Evolutionary conservation across 371 early-diverging fungal species (phyloP).

Genomic region (Mortierella sp.): DNA sequence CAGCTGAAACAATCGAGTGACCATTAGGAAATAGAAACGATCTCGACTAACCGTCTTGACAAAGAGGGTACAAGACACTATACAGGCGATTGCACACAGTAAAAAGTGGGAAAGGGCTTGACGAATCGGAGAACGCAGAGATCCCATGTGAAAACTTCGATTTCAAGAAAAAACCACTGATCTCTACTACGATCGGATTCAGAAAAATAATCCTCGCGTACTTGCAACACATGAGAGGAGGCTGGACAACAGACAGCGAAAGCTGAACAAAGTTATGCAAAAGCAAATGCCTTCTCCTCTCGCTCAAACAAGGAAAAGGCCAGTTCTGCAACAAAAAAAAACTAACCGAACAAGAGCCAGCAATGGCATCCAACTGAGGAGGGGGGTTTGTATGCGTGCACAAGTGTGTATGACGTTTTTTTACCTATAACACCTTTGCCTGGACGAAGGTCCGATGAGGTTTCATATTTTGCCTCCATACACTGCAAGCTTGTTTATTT

Average conservation of each 20-base stretch:
- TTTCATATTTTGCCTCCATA: neutral
- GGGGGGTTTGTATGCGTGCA: neutral
- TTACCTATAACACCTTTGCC: neutral
- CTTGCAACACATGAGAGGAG: slow-evolving; percentile 6
- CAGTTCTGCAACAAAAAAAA: neutral
- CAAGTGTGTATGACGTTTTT: neutral
- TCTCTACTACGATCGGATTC: neutral
- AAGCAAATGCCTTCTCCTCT: neutral
- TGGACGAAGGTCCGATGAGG: too few species aligned
- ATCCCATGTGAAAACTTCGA: neutral
- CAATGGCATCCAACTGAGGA: neutral
- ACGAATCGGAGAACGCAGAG: neutral
- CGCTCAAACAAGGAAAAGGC: neutral
- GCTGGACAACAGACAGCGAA: neutral
- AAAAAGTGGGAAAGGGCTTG: neutral
- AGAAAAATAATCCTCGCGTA: neutral
- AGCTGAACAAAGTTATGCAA: neutral
- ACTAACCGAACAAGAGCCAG: neutral
- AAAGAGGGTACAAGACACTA: neutral
- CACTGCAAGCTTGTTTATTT: too few species aligned
- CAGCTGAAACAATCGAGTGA: slow-evolving; percentile 6
- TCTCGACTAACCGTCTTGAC: neutral
- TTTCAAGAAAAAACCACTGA: neutral
- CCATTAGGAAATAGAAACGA: neutral
- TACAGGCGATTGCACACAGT: neutral